Base-by-base conservation (phyloP, 352 stramenopile genomes). In the Thraustochytrium striatum region DNA sequence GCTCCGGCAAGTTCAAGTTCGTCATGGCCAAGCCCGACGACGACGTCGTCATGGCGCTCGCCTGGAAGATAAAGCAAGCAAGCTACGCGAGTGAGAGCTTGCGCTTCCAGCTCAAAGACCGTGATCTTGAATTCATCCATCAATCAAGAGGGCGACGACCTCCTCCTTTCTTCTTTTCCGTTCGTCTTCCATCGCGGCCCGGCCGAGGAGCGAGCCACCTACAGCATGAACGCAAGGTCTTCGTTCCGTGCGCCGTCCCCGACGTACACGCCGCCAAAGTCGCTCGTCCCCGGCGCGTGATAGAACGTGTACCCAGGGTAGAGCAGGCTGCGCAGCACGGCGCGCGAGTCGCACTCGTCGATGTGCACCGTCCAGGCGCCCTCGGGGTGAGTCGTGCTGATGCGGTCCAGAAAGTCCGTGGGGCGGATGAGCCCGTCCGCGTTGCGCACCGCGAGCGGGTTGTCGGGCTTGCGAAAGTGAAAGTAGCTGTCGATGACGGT, bases 161-260 rank as follows among this genome's bases (percentile, higher is more conserved):
- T n/a, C n/a, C n/a, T n/a, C n/a, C n/a, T 50, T 8, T 50, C 25
- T 25, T 47, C 33, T 19, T 30, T 38, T 73, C 11, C 28, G 21
- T 33, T 78, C 35, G n/a, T 82, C 11, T n/a, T 57, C n/a, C n/a
- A n/a, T n/a, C n/a, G n/a, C n/a, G n/a, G n/a, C n/a, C n/a, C n/a
- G n/a, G n/a, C n/a, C n/a, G n/a, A n/a, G n/a, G n/a, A n/a, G n/a
- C n/a, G n/a, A n/a, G n/a, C n/a, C n/a, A n/a, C 70, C 82, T 82
- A 87, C 3, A 87, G 61, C 84, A 87, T 87, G 47, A 87, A 87
- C 13, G 79, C 69, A 16, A 87, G 58, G 61, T 87, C 84, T 38
- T 62, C 53, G 65, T 87, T 87, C 11, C 53, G 79, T 25, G 78
- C 55, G 43, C 84, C 84, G 69, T 86, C 72, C 3, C 84, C 84